Percentiles rank a stretch among this genome's conserved stretches.
Conservation (phyloP, 208 protist genomes). For the Histomonas meleagridis region DNA sequence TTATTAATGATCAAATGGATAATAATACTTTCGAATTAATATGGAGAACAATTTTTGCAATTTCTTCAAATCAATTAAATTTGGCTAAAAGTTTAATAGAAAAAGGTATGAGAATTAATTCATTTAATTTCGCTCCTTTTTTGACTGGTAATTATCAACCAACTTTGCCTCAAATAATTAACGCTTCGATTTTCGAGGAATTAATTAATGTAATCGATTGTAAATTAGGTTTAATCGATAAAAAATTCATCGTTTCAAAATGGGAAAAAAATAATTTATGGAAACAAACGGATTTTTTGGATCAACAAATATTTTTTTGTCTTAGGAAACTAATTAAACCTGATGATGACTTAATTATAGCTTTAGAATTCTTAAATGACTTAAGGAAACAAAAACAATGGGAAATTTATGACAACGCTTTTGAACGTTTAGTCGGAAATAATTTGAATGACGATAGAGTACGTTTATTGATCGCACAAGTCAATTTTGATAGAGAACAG, state of each 20-base stretch:
- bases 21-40: neutral
- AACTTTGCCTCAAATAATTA: neutral
- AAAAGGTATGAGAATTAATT: neutral
- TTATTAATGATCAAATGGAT: neutral
- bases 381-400: neutral
- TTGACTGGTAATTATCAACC: neutral
- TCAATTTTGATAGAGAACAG: neutral
- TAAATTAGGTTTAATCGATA: neutral
- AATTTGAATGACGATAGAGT: neutral
- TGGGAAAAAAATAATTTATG: neutral
- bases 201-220: neutral
- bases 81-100: neutral
- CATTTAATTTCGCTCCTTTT: neutral
- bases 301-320: neutral
- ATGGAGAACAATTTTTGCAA: neutral
- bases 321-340: neutral
- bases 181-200: neutral
- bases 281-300: neutral
- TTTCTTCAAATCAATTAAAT: neutral
- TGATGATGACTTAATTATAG: neutral
- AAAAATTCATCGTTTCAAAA: neutral
- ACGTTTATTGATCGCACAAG: neutral
- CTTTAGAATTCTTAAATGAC: neutral
- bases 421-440: neutral
- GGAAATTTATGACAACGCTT: neutral